Base-by-base conservation (phyloP, 257 asterid species). In the Datura wrightii region DNA sequence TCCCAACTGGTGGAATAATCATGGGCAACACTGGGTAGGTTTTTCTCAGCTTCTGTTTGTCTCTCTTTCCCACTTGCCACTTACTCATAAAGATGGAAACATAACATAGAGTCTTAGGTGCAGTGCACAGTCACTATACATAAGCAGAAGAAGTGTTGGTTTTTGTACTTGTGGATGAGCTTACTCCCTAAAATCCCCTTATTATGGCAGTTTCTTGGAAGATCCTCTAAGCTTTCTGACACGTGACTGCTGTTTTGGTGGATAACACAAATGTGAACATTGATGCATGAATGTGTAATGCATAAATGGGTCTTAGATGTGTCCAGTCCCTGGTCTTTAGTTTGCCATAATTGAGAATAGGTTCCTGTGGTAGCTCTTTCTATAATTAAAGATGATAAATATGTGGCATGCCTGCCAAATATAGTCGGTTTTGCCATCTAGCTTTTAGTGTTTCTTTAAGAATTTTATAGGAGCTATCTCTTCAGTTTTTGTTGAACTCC, bases 1-100 rank as follows among this genome's bases (percentile, higher is more conserved):
- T 97, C 87, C 99, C 99, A 48, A 97, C 99, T 65, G 99, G 99
- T 84, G 99, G 99, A 90, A 90, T 84, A 85, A 94, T 97, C 84
- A 95, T 97, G 98, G 99, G 99, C 84, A 97, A 91, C 85, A 83
- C 89, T 84, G 99, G 99, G 99, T 97, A 89, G 87, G 91, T 87
- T 79, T 79, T 18, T 58, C 82, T 78, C 24, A 50, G 46, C 80
- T 84, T 70, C 60, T 79, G 36, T 0, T 18, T 82, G 42, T 50
- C 16, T 62, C 81, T 80, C 67, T 76, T 67, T 66, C 52, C 80
- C 78, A 63, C 82, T 54, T 16, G 5, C 84, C 63, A 13, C 79
- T 70, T 39, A 36, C 52, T 5, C 82, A 31, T 70, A 56, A 50
- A 72, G 71, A 60, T 52, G 44, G 48, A 78, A 78, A 50, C 44